These are phyloP conservation scores for Schizopora paradoxa DNA, from an alignment of 1,284 basidiomycete species.

Conservation along the genomic window DNA sequence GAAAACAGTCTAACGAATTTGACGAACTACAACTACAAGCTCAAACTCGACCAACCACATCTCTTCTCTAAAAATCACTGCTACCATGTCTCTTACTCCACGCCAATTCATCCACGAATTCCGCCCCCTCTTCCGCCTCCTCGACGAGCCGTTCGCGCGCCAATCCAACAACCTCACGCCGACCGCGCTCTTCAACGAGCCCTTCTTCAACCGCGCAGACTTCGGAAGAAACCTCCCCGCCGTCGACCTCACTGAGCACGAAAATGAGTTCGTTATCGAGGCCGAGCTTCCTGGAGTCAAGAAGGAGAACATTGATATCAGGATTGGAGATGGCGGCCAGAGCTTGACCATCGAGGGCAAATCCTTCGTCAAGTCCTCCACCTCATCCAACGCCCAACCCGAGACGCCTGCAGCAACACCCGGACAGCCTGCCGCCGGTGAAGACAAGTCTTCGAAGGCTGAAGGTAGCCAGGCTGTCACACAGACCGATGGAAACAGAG, in stretches of 20 bases:
- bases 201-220: constrained; percentile 38
- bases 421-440: constrained; percentile 3
- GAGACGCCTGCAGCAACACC: not conserved
- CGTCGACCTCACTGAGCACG: constrained; percentile 62
- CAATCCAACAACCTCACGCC: constrained; percentile 24
- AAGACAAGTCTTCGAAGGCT: not conserved
- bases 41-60: too few relatives aligned
- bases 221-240: constrained; percentile 36
- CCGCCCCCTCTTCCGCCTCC: constrained; percentile 66
- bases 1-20: too few relatives aligned
- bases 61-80: not conserved
- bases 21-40: too few relatives aligned
- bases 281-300: constrained; percentile 75
- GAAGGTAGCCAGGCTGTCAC: constrained; percentile 25
- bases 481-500: constrained; percentile 30
- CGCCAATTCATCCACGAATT: constrained; percentile 68
- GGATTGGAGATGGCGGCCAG: constrained; percentile 61
- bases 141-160: constrained; percentile 58
- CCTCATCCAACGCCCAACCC: not conserved
- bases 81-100: constrained; percentile 55
- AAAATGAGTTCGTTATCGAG: constrained; percentile 60
- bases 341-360: constrained; percentile 70
- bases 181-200: constrained; percentile 43
- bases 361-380: constrained; percentile 30
- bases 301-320: constrained; percentile 70